Percentiles rank a stretch among this genome's conserved stretches.
Evolutionary conservation across 2,329 filamentous ascomycete species (phyloP).

Genomic region (Nannizzia gypsea): DNA sequence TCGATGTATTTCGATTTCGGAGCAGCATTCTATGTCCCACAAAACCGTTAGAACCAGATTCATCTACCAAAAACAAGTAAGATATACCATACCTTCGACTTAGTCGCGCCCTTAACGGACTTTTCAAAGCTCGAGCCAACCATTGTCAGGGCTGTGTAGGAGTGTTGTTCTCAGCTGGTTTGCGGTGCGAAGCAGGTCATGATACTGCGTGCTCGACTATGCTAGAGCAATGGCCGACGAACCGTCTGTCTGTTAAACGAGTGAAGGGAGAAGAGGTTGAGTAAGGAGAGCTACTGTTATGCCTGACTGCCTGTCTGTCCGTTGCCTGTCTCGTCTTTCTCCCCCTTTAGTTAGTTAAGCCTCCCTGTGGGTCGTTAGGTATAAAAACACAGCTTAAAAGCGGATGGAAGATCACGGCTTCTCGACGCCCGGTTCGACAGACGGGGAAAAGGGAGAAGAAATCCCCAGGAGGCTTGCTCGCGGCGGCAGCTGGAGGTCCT

Average conservation of each 20-base stretch:
- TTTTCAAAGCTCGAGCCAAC: slow-evolving; percentile 86
- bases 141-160: slow-evolving; percentile 8
- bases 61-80: neutral
- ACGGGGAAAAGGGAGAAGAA: neutral
- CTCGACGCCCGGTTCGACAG: neutral
- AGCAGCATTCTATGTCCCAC: slow-evolving; percentile 59
- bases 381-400: neutral
- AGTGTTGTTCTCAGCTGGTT: neutral
- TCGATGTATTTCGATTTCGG: slow-evolving; percentile 99
- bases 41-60: neutral
- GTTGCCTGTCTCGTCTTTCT: neutral
- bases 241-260: neutral
- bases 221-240: neutral
- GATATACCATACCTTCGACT: slow-evolving; percentile 62
- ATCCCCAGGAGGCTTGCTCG: neutral
- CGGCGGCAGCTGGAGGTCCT: too few relatives aligned
- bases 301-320: neutral
- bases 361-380: neutral
- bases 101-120: slow-evolving; percentile 96
- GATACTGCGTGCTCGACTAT: neutral
- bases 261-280: neutral
- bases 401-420: neutral
- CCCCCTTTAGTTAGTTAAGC: neutral
- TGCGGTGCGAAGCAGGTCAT: neutral
- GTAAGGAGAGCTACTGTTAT: neutral